Percentiles rank a stretch among this genome's conserved stretches.
Evolutionary conservation across 768 basidiomycete species (phyloP).

Genomic region (Postia placenta): DNA sequence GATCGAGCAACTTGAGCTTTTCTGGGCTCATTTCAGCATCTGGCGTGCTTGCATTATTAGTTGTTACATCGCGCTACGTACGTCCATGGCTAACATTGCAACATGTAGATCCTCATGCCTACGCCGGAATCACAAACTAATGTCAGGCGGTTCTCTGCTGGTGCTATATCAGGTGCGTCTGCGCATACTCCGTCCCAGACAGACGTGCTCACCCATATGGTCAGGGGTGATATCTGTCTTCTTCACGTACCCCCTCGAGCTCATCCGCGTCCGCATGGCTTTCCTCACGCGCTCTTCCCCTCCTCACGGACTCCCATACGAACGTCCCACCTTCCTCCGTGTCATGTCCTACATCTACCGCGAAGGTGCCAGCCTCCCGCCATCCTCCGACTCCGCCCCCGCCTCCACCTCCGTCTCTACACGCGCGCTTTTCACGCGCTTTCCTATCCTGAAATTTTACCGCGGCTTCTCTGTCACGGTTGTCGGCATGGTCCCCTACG

Average conservation of each 20-base stretch:
- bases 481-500: slow-evolving; percentile 90
- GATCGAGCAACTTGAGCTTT: no score
- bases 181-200: background rate
- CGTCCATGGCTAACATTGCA: no score
- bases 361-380: slow-evolving; percentile 40
- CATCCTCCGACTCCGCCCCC: slow-evolving; percentile 16
- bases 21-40: no score
- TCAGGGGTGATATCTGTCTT: slow-evolving; percentile 84
- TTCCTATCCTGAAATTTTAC: slow-evolving; percentile 87
- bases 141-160: slow-evolving; percentile 73
- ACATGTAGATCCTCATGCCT: slow-evolving; percentile 91
- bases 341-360: slow-evolving; percentile 64
- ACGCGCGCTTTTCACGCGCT: slow-evolving; percentile 42
- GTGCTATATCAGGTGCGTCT: slow-evolving; percentile 74
- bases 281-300: slow-evolving; percentile 51
- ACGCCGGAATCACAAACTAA: slow-evolving; percentile 75
- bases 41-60: no score
- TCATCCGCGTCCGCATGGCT: slow-evolving; percentile 94
- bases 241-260: slow-evolving; percentile 92
- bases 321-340: slow-evolving; percentile 44
- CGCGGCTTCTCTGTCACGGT: slow-evolving; percentile 95
- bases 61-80: no score
- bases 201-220: background rate
- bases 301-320: slow-evolving; percentile 9
- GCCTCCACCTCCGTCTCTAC: slow-evolving; percentile 21